Base-by-base conservation (phyloP, 1,284 basidiomycete genomes). In the Coriolopsis trogii region DNA sequence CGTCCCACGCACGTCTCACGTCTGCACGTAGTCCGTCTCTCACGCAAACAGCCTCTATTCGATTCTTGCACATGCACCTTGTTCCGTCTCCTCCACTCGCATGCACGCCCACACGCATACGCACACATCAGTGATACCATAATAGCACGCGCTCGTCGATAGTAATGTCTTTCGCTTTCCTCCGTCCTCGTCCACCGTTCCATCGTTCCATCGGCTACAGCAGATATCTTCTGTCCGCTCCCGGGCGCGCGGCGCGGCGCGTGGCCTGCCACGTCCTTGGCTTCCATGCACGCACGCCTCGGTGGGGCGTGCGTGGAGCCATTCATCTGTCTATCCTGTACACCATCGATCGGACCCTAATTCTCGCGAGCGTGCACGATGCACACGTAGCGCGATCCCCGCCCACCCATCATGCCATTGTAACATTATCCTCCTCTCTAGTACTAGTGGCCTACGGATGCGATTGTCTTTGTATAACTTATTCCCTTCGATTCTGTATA, bases 301-400 rank as follows among this genome's bases (percentile, higher is more conserved):
- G n/a, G 56, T 53, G 41, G 46, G 34, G 46, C 44, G 44, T 30
- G 45, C 43, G 47, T 46, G 50, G 40, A 47, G 42, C 30, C 40
- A 47, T 45, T 25, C 24, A 53, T 53, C 46, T 43, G 29, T 21
- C 25, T 24, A 31, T 37, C 40, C 24, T 23, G 49, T 45, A 56
- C 50, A 40, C 38, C 46, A 52, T 18, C 51, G 48, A 56, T 53
- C 48, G 51, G 31, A 46, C 55, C 55, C 51, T 50, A 53, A 40
- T 57, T 51, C 28, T 45, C 45, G 51, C 55, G 43, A 40, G 49
- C 31, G 42, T 43, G 46, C 46, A 34, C 46, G 40, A 46, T 39
- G n/a, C 36, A 42, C 39, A 51, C 31, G 47, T 41, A 48, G 41
- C 37, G 13, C 33, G 23, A 16, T 16, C 15, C 33, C 13, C 28